These are phyloP conservation scores for Suzukiozyma palmioleophila DNA, from an alignment of 1,139 yeast species.

Conservation along the genomic window DNA sequence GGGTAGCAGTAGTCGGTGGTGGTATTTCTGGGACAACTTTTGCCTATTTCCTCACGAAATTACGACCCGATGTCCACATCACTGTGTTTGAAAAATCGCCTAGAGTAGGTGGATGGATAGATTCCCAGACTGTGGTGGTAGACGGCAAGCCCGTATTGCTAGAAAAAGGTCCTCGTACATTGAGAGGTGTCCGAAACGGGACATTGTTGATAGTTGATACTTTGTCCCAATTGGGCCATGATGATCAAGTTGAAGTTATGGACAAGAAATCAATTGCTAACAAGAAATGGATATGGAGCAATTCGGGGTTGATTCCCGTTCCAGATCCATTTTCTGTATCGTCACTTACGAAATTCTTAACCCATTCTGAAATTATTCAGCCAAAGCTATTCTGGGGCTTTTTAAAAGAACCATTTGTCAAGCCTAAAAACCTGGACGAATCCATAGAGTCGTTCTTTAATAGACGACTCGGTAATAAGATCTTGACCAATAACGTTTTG, in stretches of 20 bases:
- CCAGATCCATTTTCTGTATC: conserved; percentile 37
- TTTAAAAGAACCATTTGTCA: conserved; percentile 41
- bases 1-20: conserved; percentile 72
- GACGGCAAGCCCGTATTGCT: conserved; percentile 24
- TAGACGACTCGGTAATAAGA: conserved; percentile 61
- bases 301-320: conserved; percentile 39
- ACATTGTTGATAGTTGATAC: conserved; percentile 58
- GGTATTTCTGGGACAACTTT: conserved; percentile 85
- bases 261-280: conserved; percentile 50
- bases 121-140: conserved; percentile 31
- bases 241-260: conserved; percentile 46
- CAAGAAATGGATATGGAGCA: conserved; percentile 38
- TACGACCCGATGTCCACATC: conserved; percentile 69
- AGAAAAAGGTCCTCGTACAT: conserved; percentile 75
- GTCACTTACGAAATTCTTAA: conserved; percentile 37
- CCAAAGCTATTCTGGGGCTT: conserved; percentile 24
- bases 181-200: conserved; percentile 68
- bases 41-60: conserved; percentile 63
- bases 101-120: conserved; percentile 79
- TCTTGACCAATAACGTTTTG: conserved; percentile 56
- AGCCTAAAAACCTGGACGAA: conserved; percentile 49
- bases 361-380: conserved; percentile 13
- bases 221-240: conserved; percentile 38
- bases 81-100: conserved; percentile 53
- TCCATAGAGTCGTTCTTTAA: conserved; percentile 61